Base-by-base conservation (phyloP, 2,329 filamentous ascomycete genomes). In the Endoconidiophora laricicola region DNA sequence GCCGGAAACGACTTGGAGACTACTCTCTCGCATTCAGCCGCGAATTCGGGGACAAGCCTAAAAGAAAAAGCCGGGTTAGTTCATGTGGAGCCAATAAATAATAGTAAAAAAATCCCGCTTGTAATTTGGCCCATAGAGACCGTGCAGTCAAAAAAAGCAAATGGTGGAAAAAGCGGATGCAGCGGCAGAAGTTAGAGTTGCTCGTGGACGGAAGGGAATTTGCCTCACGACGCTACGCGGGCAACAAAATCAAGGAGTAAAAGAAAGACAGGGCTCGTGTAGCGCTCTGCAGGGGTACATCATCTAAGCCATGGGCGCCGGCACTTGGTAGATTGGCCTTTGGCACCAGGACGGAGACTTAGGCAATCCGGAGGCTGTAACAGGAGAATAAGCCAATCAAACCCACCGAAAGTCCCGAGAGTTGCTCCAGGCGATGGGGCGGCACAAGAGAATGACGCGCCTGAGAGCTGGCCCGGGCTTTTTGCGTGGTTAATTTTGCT, bases 1-100 rank as follows among this genome's bases (percentile, higher is more conserved):
- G 74, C 73, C 38, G 74, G 74, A 57, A 78, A 69, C 12, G 73
- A 76, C 65, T 76, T 78, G 57, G 69, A 71, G 57, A 78, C 71
- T 59, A 78, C 73, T 52, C 74, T 69, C 62, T 78, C 74, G 60
- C 73, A 77, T 63, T 78, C 74, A 56, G 68, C 63, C 54, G 76
- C 65, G 54, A 77, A 65, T 59, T 78, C 74, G 47, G 74, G 73
- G 6, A 73, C 76, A 47, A 78, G 61, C 56, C 66, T 69, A 57
- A 46, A 54, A 49, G 33, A 50, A 3, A 33, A 33, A 12, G 29
- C 9, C 41, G 45, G 33, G 44, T 6, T 41, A 40, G 33, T 48
- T 46, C 46, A 52, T 54, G 57, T 33, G 29, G 29, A 33, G 62
- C 58, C 24, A 46, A 33, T 9, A 39, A 16, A 5, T 9, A 38